Conservation (phyloP, 2,329 filamentous ascomycete genomes). For the Zarea fungicola region DNA sequence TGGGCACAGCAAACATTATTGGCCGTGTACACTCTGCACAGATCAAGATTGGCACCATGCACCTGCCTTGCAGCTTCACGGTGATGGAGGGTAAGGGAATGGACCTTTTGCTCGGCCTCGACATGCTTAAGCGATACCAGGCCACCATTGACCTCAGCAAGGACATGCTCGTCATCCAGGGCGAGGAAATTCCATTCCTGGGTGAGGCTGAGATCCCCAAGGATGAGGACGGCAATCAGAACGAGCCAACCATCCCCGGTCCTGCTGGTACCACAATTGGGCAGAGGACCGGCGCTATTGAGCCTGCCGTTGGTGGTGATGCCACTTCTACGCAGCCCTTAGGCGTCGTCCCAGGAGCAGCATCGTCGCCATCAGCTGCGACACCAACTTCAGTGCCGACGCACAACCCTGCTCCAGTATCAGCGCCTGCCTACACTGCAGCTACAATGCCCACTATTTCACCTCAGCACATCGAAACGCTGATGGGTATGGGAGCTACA, state of each 20-base stretch:
- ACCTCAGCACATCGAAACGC: conserved; percentile 66
- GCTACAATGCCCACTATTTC: conserved; percentile 35
- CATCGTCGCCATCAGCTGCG: conserved; percentile 11
- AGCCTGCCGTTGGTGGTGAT: conserved; percentile 22
- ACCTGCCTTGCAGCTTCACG: conserved; percentile 91
- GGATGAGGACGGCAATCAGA: conserved; percentile 66
- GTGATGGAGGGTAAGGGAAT: conserved; percentile 99
- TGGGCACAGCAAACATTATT: conserved; percentile 90
- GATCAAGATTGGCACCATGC: conserved; percentile 84
- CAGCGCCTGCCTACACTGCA: conserved; percentile 21
- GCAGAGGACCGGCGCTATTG: conserved; percentile 72
- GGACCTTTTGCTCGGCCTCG: conserved; percentile 84
- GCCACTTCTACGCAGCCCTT: conserved; percentile 19
- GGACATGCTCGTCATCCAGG: conserved; percentile 82
- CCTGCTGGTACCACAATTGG: conserved; percentile 88
- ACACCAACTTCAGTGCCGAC: not conserved
- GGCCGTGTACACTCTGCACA: conserved; percentile 93
- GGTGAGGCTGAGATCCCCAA: conserved; percentile 94
- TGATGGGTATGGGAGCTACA: conserved; percentile 73
- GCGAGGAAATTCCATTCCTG: conserved; percentile 81
- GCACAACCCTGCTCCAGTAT: conserved; percentile 18
- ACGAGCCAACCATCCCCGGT: conserved; percentile 79
- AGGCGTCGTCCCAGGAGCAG: conserved; percentile 19
- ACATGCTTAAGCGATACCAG: conserved; percentile 96
- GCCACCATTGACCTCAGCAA: conserved; percentile 83